phyloP scores from a whole-genome alignment of 2,329 filamentous ascomycete genomes.

The Whalleya microplaca region DNA sequence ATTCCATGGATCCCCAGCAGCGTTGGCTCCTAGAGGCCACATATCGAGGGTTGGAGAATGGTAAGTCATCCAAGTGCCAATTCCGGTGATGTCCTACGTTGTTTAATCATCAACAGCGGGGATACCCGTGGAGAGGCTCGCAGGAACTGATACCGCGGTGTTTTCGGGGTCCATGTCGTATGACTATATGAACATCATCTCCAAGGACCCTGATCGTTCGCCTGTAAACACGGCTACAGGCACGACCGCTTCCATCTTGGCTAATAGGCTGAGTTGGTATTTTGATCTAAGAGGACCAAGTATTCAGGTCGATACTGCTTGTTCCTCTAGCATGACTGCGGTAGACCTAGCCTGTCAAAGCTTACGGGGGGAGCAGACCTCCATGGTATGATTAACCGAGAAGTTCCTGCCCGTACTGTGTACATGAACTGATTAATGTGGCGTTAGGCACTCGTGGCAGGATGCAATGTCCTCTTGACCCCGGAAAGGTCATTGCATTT shows the following conservation, averaged over 20 bases:
- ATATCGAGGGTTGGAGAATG: conserved; percentile 43
- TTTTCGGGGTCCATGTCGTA: conserved; percentile 44
- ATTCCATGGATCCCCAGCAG: conserved; percentile 44
- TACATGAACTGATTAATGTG: neutral
- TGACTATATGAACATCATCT: conserved; percentile 40
- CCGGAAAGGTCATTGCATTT: conserved; percentile 32
- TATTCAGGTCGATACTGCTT: conserved; percentile 26
- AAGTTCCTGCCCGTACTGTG: too few relatives aligned
- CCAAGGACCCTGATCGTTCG: conserved; percentile 40
- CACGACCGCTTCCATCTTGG: conserved; percentile 35
- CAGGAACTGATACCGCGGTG: conserved; percentile 38
- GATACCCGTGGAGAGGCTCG: conserved; percentile 35
- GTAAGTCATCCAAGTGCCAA: conserved; percentile 28
- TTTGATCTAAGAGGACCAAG: conserved; percentile 39
- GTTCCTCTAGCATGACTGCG: conserved; percentile 20
- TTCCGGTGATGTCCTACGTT: neutral
- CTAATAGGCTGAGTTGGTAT: conserved; percentile 47
- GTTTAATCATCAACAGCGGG: conserved; percentile 37
- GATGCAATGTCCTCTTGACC: conserved; percentile 37
- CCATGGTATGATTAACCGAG: conserved; percentile 5
- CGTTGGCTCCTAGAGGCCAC: conserved; percentile 39
- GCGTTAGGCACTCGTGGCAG: conserved; percentile 39
- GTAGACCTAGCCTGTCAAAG: conserved; percentile 28
- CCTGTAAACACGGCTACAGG: conserved; percentile 41
- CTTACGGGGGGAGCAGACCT: conserved; percentile 5